Evolutionary conservation across 192 early-diverging fungal genomes (phyloP).

Genomic region (Ramicandelaber brevisporus): DNA sequence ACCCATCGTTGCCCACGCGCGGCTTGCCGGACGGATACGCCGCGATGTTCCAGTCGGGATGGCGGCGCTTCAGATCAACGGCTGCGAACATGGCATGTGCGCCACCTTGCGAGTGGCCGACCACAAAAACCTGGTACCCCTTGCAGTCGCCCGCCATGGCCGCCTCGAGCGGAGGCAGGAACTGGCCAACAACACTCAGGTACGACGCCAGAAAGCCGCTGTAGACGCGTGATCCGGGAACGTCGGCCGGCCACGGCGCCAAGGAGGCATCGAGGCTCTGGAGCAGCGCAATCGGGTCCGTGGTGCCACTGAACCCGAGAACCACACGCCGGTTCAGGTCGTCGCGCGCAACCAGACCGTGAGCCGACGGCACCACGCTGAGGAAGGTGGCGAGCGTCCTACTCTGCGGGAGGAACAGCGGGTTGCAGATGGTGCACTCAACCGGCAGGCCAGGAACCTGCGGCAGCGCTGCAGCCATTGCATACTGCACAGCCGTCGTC

Average conservation of each 20-base stretch:
- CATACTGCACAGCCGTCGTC: too few species aligned
- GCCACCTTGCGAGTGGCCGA: constrained; percentile 18
- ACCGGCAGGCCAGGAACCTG: too few species aligned
- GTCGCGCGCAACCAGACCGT: constrained; percentile 11
- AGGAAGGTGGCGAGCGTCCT: too few species aligned
- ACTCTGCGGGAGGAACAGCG: too few species aligned
- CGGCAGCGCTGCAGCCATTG: too few species aligned
- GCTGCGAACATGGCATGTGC: constrained; percentile 14
- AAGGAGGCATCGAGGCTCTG: constrained; percentile 14
- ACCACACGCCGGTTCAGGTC: constrained; percentile 8
- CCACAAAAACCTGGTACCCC: constrained; percentile 13
- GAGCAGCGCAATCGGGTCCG: constrained; percentile 11
- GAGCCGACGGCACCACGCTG: too few species aligned
- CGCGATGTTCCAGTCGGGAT: too few species aligned
- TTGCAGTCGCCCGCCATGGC: constrained; percentile 5
- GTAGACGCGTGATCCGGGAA: constrained; percentile 16
- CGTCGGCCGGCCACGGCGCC: constrained; percentile 13
- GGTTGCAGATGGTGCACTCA: too few species aligned
- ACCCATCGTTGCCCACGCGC: constrained; percentile 13
- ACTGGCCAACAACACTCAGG: constrained; percentile 8
- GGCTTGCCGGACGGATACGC: constrained; percentile 21
- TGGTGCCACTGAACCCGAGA: constrained; percentile 11
- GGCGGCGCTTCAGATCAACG: constrained; percentile 7
- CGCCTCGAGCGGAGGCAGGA: too few species aligned
- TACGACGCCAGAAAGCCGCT: constrained; percentile 15